A percentile compares a stretch with the other conserved stretches of the same genome.
Evolutionary conservation across 2,329 filamentous ascomycete genomes (phyloP).

Genomic region (Parasarocladium wereldwijsianum): DNA sequence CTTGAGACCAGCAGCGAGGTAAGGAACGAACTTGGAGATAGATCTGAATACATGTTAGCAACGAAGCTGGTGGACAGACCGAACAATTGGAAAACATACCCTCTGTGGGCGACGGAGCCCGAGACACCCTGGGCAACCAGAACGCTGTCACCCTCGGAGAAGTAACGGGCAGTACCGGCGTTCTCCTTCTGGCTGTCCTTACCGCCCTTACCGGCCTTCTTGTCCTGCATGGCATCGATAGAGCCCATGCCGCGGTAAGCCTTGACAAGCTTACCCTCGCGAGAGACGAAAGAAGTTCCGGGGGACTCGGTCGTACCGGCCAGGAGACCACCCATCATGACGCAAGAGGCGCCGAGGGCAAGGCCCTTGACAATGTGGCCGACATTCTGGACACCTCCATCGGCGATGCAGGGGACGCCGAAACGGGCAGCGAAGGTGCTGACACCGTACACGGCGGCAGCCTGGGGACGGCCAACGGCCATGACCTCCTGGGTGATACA

Average conservation of each 20-base stretch:
- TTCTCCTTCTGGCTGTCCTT: conserved; percentile 70
- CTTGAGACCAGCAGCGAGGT: conserved; percentile 88
- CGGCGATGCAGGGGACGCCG: conserved; percentile 93
- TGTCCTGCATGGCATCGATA: conserved; percentile 99
- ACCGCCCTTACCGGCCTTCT: conserved; percentile 68
- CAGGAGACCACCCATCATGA: conserved; percentile 99
- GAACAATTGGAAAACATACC: conserved; percentile 21
- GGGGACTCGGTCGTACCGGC: conserved; percentile 96
- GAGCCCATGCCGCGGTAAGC: conserved; percentile 98
- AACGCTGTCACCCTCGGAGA: conserved; percentile 89
- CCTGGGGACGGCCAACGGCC: conserved; percentile 94
- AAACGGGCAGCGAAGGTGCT: conserved; percentile 81
- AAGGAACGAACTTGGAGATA: conserved; percentile 89
- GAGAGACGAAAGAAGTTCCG: conserved; percentile 89
- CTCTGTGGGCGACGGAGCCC: conserved; percentile 67
- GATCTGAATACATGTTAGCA: conserved; percentile 36
- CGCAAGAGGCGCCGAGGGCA: conserved; percentile 79
- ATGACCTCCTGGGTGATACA: conserved; percentile 99
- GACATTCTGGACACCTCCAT: conserved; percentile 95
- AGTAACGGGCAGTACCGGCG: conserved; percentile 93
- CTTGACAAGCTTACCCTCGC: conserved; percentile 96
- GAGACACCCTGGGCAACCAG: conserved; percentile 95
- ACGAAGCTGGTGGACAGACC: neutral
- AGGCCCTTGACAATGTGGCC: conserved; percentile 98
- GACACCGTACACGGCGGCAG: conserved; percentile 82